Evolutionary conservation across 129 eudicot species (phyloP), one percentile per base, ranked within the genome.

Genomic region (Flaveria robusta): DNA sequence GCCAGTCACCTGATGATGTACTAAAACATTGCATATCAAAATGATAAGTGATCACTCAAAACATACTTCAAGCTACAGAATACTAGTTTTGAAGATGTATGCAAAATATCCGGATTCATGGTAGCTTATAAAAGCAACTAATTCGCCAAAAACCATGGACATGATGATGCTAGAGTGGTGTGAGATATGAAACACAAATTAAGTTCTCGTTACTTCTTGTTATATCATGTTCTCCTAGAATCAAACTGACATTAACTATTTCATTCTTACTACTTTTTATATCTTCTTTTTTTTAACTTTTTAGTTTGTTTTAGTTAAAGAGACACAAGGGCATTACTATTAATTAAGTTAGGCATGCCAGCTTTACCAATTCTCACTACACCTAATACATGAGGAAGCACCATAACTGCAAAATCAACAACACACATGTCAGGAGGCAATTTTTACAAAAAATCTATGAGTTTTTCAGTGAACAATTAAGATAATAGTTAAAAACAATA

Each of bases 241-340:
- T 41, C 50, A 16, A 34, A 75, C 10, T 27, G 3, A 14, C 49
- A 15, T 34, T 55, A 9, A 67, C 65, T 46, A 54, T 26, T 56
- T 27, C 1, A 23, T 67, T 31, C 13, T 39, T 71, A 46, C n/a
- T 47, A 74, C 34, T 54, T 72, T 46, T 29, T 29, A 74, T 24
- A 70, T 66, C 34, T 29, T 41, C 68, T 58, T 66, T 66, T 9
- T 43, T 8, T 1, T 43, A 9, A 42, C 54, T 37, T 77, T 66
- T 67, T 71, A 55, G 66, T 60, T 59, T 59, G n/a, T 12, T 60
- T 26, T 60, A 64, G 27, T 45, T 51, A 59, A 26, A 29, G 54
- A 77, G 55, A 64, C 54, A 77, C 67, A 34, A 59, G 74, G 78
- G 78, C 86, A 77, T 58, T 72, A 64, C 71, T 83, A 78, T 71